Evolutionary conservation across 768 basidiomycete genomes (phyloP).

Genomic region (Calocybe cyanea): DNA sequence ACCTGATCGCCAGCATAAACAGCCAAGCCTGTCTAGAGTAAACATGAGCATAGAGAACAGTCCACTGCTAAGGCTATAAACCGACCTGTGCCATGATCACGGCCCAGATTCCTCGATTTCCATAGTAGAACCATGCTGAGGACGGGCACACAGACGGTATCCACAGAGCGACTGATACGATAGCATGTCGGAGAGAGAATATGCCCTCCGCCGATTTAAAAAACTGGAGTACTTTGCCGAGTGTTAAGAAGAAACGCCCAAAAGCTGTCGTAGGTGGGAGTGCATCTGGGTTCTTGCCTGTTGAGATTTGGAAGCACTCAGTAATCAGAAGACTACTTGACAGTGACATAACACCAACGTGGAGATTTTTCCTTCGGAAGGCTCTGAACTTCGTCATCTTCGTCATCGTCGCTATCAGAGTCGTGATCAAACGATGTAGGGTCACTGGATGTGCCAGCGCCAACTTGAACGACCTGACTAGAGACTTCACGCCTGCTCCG

Average conservation of each 20-base stretch:
- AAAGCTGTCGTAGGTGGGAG: conserved; percentile 33
- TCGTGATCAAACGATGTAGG: conserved; percentile 27
- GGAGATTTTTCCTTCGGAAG: conserved; percentile 7
- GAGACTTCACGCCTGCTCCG: conserved; percentile 24
- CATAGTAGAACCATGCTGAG: conserved; percentile 40
- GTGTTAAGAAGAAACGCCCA: conserved; percentile 26
- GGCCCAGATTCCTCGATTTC: conserved; percentile 40
- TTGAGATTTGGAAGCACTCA: not conserved
- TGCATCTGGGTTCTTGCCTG: conserved; percentile 39
- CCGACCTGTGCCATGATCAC: conserved; percentile 41
- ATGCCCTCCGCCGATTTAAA: conserved; percentile 39
- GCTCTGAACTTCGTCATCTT: conserved; percentile 17
- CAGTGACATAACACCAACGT: conserved; percentile 8
- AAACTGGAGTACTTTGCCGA: conserved; percentile 33
- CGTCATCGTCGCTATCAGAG: conserved; percentile 12
- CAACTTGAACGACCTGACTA: conserved; percentile 23
- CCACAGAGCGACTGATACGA: conserved; percentile 40
- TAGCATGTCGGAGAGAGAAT: conserved; percentile 33
- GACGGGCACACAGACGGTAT: conserved; percentile 33
- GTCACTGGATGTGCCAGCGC: conserved; percentile 34
- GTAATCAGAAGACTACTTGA: not conserved
- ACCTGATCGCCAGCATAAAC: conserved; percentile 44
- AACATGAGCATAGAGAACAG: not conserved
- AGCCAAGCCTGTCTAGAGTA: conserved; percentile 29
- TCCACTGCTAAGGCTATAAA: not conserved